Base-by-base conservation (phyloP, 2,329 filamentous ascomycete species). In the Scedosporium boydii region DNA sequence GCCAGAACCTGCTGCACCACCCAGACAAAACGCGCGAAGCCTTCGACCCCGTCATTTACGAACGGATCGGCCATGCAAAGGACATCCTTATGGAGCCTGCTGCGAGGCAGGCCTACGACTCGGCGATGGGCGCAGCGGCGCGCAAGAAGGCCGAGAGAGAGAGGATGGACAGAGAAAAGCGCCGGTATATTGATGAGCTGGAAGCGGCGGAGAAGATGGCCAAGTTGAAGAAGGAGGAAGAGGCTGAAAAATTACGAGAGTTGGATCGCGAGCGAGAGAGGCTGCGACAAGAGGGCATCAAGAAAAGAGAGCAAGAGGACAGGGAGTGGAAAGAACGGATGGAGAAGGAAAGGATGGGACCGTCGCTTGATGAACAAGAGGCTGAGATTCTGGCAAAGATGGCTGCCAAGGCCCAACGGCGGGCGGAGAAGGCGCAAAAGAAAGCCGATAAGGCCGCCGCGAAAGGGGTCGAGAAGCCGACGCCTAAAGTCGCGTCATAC, bases 1-100 rank as follows among this genome's bases (percentile, higher is more conserved):
- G 90, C 69, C 87, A 88, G 34, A 91, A 91, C 3, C 80, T 96
- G n/a, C 91, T 91, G 70, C 91, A 93, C 78, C 93, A 98, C 74
- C 93, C 93, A 1, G 93, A 98, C 81, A 96, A 97, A 77, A 87
- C 93, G 62, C 84, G 87, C 66, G 85, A 84, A 60, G 78, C 82
- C 44, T 91, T 88, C 68, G 91, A 95, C 67, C 82, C 90, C 56
- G 87, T 87, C 62, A 90, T 89, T 70, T 98, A 96, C 79, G 90
- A 96, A 74, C 80, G 89, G 1, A 86, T 96, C 63, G 89, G 92
- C 70, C 89, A 89, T 65, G 93, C 91, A n/a, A 86, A 91, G 71
- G 91, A 96, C 74, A 84, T 97, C 1, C 84, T 98, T 2, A 83
- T 85, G 29, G 87, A 92, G 66, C 76, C 85, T 0, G 82, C 82